A percentile compares a stretch with the other conserved stretches of the same genome.
Evolutionary conservation across 2,329 filamentous ascomycete genomes (phyloP).

Genomic region (Hymenoscyphus fructigenus): DNA sequence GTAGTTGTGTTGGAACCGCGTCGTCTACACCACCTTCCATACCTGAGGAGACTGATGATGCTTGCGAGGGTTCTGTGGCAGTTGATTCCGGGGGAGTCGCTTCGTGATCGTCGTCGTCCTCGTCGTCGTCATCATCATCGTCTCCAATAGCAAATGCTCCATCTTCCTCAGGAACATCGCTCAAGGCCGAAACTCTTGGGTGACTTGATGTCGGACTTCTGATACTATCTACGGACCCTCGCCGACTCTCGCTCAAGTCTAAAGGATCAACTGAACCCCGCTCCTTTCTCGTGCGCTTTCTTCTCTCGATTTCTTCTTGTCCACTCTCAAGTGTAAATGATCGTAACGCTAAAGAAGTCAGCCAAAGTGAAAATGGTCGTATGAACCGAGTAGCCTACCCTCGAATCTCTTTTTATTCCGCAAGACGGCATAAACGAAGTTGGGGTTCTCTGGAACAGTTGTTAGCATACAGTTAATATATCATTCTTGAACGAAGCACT

Average conservation of each 20-base stretch:
- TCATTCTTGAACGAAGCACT: slow-evolving; percentile 35
- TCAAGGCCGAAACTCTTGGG: slow-evolving; percentile 56
- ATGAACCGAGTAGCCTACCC: slow-evolving; percentile 24
- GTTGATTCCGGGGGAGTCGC: slow-evolving; percentile 63
- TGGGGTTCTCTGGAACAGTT: slow-evolving; percentile 61
- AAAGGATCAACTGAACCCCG: slow-evolving; percentile 46
- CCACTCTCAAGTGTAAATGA: slow-evolving; percentile 90
- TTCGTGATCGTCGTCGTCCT: slow-evolving; percentile 48
- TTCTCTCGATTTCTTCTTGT: slow-evolving; percentile 84
- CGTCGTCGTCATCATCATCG: slow-evolving; percentile 62
- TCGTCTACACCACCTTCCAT: slow-evolving; percentile 56
- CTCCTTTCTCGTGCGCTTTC: slow-evolving; percentile 70
- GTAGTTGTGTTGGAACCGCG: slow-evolving; percentile 75
- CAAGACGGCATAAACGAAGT: slow-evolving; percentile 76
- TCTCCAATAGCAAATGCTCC: slow-evolving; percentile 86
- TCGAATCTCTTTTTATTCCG: slow-evolving; percentile 82
- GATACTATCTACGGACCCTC: slow-evolving; percentile 66
- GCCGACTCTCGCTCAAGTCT: slow-evolving; percentile 42
- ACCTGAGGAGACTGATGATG: slow-evolving; percentile 66
- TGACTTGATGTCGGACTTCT: slow-evolving; percentile 59
- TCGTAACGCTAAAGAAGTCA: slow-evolving; percentile 57
- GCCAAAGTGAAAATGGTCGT: background rate
- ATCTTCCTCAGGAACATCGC: slow-evolving; percentile 74
- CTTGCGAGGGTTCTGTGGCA: slow-evolving; percentile 62
- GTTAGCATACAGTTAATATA: background rate